phyloP scores from a whole-genome alignment of 495 filamentous ascomycete genomes.

The Gamarada debralockiae region DNA sequence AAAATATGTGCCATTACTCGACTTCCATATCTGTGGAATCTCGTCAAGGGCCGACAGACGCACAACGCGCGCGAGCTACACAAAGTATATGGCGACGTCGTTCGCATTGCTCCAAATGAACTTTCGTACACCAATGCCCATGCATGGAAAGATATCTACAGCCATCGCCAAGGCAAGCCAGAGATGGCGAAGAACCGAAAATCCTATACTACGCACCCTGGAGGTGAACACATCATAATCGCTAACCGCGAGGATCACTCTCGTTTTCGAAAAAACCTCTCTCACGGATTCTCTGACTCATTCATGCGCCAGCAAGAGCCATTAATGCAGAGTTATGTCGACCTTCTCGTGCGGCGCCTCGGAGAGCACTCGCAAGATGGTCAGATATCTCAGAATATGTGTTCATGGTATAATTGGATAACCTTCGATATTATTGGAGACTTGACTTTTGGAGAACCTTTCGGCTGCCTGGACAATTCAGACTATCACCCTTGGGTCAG shows the following conservation, averaged over 20 bases:
- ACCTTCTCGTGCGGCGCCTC: conserved; percentile 43
- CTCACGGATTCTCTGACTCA: conserved; percentile 51
- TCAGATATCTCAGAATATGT: conserved; percentile 17
- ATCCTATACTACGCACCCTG: background rate
- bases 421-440: conserved; percentile 50
- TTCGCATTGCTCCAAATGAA: conserved; percentile 14
- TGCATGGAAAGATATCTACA: conserved; percentile 13
- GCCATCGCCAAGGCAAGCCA: background rate
- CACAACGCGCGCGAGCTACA: conserved; percentile 6
- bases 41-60: conserved; percentile 15
- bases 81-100: conserved; percentile 13
- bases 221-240: background rate
- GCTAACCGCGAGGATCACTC: conserved; percentile 29
- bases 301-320: conserved; percentile 41
- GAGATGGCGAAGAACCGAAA: background rate
- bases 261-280: conserved; percentile 40
- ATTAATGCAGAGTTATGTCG: conserved; percentile 41
- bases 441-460: conserved; percentile 46
- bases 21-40: conserved; percentile 30
- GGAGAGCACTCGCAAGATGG: conserved; percentile 26
- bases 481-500: conserved; percentile 31
- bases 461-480: conserved; percentile 42
- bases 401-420: conserved; percentile 41
- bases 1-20: conserved; percentile 37
- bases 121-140: conserved; percentile 5